Evolutionary conservation across 208 protist species (phyloP).

Genomic region (Kentomonas sorsogonicus): DNA sequence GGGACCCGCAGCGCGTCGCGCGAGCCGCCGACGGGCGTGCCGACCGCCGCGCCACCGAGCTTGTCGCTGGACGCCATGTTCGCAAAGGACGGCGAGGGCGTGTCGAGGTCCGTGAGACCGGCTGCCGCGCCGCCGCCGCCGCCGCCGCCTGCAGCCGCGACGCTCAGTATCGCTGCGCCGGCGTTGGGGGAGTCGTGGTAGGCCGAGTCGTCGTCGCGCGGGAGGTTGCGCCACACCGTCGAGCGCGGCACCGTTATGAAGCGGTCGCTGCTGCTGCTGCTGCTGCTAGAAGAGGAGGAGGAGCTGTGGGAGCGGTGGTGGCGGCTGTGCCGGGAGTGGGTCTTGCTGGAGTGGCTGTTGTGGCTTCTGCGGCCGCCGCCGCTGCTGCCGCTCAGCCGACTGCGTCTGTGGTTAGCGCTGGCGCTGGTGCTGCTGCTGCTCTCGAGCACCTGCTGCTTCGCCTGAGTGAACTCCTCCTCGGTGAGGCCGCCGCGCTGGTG

Average conservation of each 20-base stretch:
- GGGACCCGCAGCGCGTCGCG: neutral
- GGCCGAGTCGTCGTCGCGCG: conserved; percentile 15
- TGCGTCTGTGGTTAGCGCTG: neutral
- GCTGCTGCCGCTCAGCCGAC: neutral
- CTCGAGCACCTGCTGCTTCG: conserved; percentile 70
- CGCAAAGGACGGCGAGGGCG: neutral
- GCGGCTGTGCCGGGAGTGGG: neutral
- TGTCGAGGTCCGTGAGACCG: neutral
- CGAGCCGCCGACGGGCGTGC: too few relatives aligned
- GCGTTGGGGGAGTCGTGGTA: conserved; percentile 8
- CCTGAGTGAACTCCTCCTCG: conserved; percentile 60
- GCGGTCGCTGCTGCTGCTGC: conserved; percentile 22
- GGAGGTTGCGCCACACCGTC: conserved; percentile 61
- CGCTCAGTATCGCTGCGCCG: neutral
- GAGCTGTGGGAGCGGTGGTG: neutral
- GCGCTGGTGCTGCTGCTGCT: conserved; percentile 11
- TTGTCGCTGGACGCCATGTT: neutral
- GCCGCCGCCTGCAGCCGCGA: neutral
- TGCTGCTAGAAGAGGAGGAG: conserved; percentile 28
- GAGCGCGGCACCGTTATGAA: conserved; percentile 69
- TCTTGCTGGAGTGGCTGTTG: conserved; percentile 3
- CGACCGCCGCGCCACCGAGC: neutral
- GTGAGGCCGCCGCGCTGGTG: conserved; percentile 63
- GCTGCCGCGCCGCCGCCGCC: too few relatives aligned
- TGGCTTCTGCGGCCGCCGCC: conserved; percentile 1